Conservation (phyloP, 78 protist species). For the Tieghemostelium lacteum region DNA sequence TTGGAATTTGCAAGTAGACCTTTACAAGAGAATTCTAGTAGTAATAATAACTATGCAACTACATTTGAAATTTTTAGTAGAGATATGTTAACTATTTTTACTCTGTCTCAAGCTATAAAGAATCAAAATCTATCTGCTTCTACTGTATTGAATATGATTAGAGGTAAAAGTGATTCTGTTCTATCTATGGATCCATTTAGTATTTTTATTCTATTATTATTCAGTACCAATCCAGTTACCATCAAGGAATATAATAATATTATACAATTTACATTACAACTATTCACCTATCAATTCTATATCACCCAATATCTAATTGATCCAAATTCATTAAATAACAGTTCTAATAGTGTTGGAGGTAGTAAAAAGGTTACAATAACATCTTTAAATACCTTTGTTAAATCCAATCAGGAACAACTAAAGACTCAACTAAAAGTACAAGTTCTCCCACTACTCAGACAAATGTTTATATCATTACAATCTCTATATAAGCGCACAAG, state of each 20-base stretch:
- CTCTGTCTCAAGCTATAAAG: slow-evolving; percentile 12
- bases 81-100: slow-evolving; percentile 45
- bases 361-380: too few species aligned
- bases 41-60: not conserved
- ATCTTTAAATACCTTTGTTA: not conserved
- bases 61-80: slow-evolving; percentile 37
- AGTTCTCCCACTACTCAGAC: slow-evolving; percentile 14
- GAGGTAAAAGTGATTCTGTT: slow-evolving; percentile 33
- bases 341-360: too few species aligned
- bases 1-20: slow-evolving; percentile 53
- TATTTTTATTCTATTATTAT: slow-evolving; percentile 11
- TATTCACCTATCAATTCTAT: slow-evolving; percentile 46
- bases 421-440: too few species aligned
- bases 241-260: too few species aligned
- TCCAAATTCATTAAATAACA: too few species aligned
- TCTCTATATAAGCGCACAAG: not conserved
- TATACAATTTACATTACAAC: slow-evolving; percentile 21
- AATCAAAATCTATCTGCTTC: not conserved
- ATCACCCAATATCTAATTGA: too few species aligned
- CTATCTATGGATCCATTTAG: slow-evolving; percentile 67
- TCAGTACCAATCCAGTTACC: too few species aligned
- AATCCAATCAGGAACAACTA: not conserved
- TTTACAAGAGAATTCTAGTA: not conserved
- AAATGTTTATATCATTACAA: slow-evolving; percentile 5
- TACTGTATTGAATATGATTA: slow-evolving; percentile 9